phyloP scores from a whole-genome alignment of 2,329 filamentous ascomycete genomes.

The Beauveria scarabaeidicola region DNA sequence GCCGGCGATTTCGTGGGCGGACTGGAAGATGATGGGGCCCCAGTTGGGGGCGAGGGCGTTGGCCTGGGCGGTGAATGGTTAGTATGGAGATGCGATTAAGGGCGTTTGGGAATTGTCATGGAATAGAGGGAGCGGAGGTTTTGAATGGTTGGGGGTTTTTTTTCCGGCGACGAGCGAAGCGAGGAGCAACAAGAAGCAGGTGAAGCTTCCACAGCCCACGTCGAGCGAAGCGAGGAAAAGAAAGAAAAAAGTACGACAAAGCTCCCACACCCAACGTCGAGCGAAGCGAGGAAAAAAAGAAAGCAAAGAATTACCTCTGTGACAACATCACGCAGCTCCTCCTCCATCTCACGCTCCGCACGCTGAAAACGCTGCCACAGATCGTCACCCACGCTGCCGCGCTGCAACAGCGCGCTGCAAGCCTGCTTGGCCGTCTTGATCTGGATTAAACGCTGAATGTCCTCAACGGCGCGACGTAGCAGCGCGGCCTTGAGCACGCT shows the following conservation, averaged over 20 bases:
- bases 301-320: slow-evolving; percentile 56
- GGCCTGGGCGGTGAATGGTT: slow-evolving; percentile 46
- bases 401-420: slow-evolving; percentile 71
- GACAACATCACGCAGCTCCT: slow-evolving; percentile 89
- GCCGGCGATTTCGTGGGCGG: slow-evolving; percentile 88
- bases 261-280: neutral
- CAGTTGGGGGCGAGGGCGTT: slow-evolving; percentile 83
- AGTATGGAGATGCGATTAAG: no score
- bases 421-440: slow-evolving; percentile 84
- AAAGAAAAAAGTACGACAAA: no score
- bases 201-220: no score
- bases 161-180: no score
- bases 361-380: slow-evolving; percentile 86
- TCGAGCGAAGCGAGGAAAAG: no score
- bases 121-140: neutral
- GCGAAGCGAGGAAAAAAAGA: slow-evolving; percentile 2
- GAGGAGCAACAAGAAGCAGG: no score
- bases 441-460: slow-evolving; percentile 85
- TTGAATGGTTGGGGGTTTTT: no score
- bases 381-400: slow-evolving; percentile 91
- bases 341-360: slow-evolving; percentile 96
- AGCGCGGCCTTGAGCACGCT: slow-evolving; percentile 82
- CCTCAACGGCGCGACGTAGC: slow-evolving; percentile 79
- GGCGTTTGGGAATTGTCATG: neutral
- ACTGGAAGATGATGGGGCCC: slow-evolving; percentile 95